phyloP scores from a whole-genome alignment of 352 stramenopile species.

The Lagenidium giganteum region DNA sequence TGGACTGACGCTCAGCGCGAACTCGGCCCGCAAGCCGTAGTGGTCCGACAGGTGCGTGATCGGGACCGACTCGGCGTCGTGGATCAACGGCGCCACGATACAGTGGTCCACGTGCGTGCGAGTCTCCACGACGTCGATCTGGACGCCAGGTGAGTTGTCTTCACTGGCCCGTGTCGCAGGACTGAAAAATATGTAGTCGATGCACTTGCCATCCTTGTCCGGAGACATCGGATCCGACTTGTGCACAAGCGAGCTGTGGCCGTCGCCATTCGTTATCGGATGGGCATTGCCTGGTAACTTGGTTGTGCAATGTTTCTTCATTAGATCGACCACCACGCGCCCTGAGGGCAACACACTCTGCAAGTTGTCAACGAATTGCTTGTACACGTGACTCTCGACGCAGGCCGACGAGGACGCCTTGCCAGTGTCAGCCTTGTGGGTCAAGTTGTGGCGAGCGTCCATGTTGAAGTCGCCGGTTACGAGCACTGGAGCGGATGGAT shows the following conservation, averaged over 20 bases:
- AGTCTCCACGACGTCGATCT: conserved; percentile 33
- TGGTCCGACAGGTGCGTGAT: conserved; percentile 82
- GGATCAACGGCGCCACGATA: conserved; percentile 26
- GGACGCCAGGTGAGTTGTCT: too few relatives aligned
- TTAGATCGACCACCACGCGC: conserved; percentile 50
- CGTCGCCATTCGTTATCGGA: conserved; percentile 77
- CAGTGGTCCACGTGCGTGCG: conserved; percentile 58
- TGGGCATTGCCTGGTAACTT: conserved; percentile 46
- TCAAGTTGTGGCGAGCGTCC: conserved; percentile 66
- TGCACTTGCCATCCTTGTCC: conserved; percentile 75
- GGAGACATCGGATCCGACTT: conserved; percentile 28
- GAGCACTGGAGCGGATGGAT: conserved; percentile 51
- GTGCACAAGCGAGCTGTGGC: conserved; percentile 60
- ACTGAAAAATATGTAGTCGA: conserved; percentile 84
- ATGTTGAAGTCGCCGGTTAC: conserved; percentile 82
- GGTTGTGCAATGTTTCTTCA: conserved; percentile 56
- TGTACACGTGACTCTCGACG: conserved; percentile 55
- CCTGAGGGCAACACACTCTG: conserved; percentile 28
- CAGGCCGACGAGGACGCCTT: conserved; percentile 29
- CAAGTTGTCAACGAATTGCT: conserved; percentile 44
- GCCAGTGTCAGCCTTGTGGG: conserved; percentile 25
- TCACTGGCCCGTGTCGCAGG: conserved; percentile 25
- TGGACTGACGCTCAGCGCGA: conserved; percentile 36
- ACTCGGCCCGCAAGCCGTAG: conserved; percentile 53
- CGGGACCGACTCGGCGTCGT: conserved; percentile 27